A percentile compares a stretch with the other conserved stretches of the same genome.
phyloP scores from a whole-genome alignment of 2,329 filamentous ascomycete genomes.

The Pseudogymnoascus sp. region DNA sequence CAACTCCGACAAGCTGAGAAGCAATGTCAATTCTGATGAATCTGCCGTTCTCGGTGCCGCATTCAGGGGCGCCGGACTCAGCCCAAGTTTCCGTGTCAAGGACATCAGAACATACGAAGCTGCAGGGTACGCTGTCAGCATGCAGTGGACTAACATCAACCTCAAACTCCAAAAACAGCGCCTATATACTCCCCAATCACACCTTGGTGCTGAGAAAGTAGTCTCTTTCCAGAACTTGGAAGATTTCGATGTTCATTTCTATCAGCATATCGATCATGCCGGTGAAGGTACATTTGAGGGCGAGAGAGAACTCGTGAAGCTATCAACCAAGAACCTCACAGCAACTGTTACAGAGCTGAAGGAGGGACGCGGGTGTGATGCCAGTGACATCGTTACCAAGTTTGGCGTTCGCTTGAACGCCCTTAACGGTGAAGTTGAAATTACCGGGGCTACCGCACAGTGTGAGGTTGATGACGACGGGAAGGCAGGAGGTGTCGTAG shows the following conservation, averaged over 20 bases:
- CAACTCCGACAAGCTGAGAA: constrained; percentile 68
- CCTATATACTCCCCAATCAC: constrained; percentile 71
- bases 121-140: constrained; percentile 61
- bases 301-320: constrained; percentile 54
- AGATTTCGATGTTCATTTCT: constrained; percentile 74
- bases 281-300: constrained; percentile 29
- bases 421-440: constrained; percentile 70
- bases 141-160: constrained; percentile 64
- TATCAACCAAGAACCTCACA: constrained; percentile 80
- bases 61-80: constrained; percentile 86
- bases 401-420: constrained; percentile 64
- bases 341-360: constrained; percentile 70
- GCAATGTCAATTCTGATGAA: constrained; percentile 95
- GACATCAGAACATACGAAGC: constrained; percentile 82
- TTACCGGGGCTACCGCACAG: constrained; percentile 67
- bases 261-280: constrained; percentile 55
- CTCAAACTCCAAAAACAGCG: constrained; percentile 69
- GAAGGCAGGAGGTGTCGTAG: constrained; percentile 73
- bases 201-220: constrained; percentile 72
- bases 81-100: constrained; percentile 94
- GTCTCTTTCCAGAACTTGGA: constrained; percentile 73
- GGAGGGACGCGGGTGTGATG: constrained; percentile 63
- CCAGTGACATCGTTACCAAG: constrained; percentile 71
- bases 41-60: constrained; percentile 92
- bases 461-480: constrained; percentile 69